Evolutionary conservation across 192 early-diverging fungal genomes (phyloP).

Genomic region (Coemansia sp.): DNA sequence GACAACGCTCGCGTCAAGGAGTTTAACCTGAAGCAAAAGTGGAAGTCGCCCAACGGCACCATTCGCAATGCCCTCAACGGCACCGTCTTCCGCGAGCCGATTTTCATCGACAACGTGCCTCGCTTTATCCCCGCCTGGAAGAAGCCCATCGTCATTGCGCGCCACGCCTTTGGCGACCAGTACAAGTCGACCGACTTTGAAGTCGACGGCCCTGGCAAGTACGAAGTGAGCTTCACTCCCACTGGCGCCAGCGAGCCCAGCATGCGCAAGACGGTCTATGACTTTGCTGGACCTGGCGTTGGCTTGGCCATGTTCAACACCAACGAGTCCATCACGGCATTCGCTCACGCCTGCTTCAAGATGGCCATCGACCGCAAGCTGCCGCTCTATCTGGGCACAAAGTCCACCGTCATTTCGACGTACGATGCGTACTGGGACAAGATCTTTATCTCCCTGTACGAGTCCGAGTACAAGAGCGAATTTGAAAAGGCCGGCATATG

Average conservation of each 20-base stretch:
- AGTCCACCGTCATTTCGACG: conserved; percentile 95
- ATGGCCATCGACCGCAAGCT: conserved; percentile 86
- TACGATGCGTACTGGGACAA: conserved; percentile 99
- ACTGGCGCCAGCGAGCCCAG: conserved; percentile 67
- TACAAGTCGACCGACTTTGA: conserved; percentile 98
- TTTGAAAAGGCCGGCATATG: conserved; percentile 88
- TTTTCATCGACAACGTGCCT: conserved; percentile 90
- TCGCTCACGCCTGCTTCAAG: conserved; percentile 95
- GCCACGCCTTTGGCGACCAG: conserved; percentile 99
- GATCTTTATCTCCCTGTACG: conserved; percentile 92
- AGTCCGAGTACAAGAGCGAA: conserved; percentile 76
- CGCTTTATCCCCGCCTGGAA: conserved; percentile 93
- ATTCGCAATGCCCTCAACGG: conserved; percentile 96
- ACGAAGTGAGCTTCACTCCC: conserved; percentile 91
- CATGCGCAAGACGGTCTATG: conserved; percentile 72
- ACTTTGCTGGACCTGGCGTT: conserved; percentile 88
- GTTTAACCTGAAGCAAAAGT: conserved; percentile 97
- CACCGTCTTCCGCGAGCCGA: conserved; percentile 98
- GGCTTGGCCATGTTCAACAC: conserved; percentile 98
- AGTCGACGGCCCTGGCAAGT: conserved; percentile 84
- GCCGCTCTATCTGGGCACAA: conserved; percentile 95
- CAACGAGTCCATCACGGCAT: conserved; percentile 86
- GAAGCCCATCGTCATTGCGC: conserved; percentile 92
- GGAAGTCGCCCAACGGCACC: conserved; percentile 97
- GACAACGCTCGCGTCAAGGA: conserved; percentile 93